phyloP scores from a whole-genome alignment of 1,139 yeast genomes.

The Magnusiomyces magnusii region DNA sequence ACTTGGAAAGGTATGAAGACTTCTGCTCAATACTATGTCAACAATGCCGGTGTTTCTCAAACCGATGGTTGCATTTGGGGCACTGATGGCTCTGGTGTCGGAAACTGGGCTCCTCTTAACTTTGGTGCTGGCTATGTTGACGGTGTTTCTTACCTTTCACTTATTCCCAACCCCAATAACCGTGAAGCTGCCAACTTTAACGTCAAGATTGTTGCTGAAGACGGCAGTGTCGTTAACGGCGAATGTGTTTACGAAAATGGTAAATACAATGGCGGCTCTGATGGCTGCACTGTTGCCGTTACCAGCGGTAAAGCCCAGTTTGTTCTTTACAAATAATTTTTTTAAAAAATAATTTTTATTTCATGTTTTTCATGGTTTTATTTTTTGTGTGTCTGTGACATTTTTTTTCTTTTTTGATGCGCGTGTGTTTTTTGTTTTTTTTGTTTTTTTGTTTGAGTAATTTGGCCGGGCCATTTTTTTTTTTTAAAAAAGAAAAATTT shows the following conservation, averaged over 20 bases:
- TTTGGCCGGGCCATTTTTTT: neutral
- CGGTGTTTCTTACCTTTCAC: conserved; percentile 72
- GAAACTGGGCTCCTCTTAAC: conserved; percentile 98
- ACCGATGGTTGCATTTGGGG: conserved; percentile 97
- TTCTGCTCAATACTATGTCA: conserved; percentile 94
- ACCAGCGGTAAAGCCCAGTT: conserved; percentile 71
- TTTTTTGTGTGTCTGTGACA: too few species aligned
- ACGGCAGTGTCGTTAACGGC: conserved; percentile 61
- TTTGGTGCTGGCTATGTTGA: conserved; percentile 83
- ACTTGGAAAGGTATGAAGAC: conserved; percentile 76
- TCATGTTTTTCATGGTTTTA: neutral
- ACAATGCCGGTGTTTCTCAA: conserved; percentile 87
- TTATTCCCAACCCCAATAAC: conserved; percentile 96
- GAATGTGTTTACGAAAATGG: conserved; percentile 78
- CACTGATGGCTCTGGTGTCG: conserved; percentile 63
- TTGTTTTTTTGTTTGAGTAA: neutral
- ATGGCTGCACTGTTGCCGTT: conserved; percentile 93
- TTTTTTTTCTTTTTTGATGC: neutral
- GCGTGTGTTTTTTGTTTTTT: too few species aligned
- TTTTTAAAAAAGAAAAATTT: neutral
- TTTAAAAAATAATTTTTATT: neutral
- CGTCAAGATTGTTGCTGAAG: conserved; percentile 72
- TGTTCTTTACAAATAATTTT: conserved; percentile 45
- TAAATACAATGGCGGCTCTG: conserved; percentile 61
- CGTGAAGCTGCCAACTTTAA: conserved; percentile 63